Percentiles rank a stretch among this genome's conserved stretches.
Evolutionary conservation across 305 asterid species (phyloP).

Genomic region (Petunia hybrid): DNA sequence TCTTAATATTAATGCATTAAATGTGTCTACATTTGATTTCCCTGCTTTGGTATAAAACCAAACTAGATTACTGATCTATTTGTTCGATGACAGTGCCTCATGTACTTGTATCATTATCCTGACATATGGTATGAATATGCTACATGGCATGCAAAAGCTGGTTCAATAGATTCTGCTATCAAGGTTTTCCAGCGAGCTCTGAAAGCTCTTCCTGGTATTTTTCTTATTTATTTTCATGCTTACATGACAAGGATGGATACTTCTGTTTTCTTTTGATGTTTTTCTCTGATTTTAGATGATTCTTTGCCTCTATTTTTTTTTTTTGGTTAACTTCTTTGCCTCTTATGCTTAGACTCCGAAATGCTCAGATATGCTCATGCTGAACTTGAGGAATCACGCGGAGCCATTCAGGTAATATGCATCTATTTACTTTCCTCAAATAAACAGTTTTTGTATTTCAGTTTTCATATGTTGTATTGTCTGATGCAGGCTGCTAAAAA

Average conservation of each 20-base stretch:
- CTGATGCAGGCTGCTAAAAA: conserved; percentile 78
- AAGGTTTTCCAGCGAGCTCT: conserved; percentile 90
- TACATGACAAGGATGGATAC: conserved; percentile 29
- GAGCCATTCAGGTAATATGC: conserved; percentile 72
- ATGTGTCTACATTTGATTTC: conserved; percentile 8
- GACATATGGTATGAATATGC: conserved; percentile 98
- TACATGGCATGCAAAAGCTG: conserved; percentile 89
- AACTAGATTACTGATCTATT: conserved; percentile 40
- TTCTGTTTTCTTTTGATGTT: conserved; percentile 26
- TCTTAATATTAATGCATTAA: background rate
- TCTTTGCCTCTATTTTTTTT: conserved; percentile 26
- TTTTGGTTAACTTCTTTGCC: background rate
- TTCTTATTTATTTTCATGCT: conserved; percentile 3
- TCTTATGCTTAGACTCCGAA: conserved; percentile 70
- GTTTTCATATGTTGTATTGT: conserved; percentile 26
- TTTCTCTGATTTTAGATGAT: conserved; percentile 9
- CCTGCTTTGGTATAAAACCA: conserved; percentile 23
- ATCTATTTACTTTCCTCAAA: conserved; percentile 20
- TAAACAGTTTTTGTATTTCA: conserved; percentile 12
- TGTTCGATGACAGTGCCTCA: conserved; percentile 75
- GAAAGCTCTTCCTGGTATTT: conserved; percentile 95
- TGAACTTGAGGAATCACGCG: conserved; percentile 94
- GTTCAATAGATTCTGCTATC: conserved; percentile 79
- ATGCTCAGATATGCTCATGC: conserved; percentile 95
- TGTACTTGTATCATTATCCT: conserved; percentile 92